phyloP scores from a whole-genome alignment of 208 protist species.

The Acanthamoeba sp. region DNA sequence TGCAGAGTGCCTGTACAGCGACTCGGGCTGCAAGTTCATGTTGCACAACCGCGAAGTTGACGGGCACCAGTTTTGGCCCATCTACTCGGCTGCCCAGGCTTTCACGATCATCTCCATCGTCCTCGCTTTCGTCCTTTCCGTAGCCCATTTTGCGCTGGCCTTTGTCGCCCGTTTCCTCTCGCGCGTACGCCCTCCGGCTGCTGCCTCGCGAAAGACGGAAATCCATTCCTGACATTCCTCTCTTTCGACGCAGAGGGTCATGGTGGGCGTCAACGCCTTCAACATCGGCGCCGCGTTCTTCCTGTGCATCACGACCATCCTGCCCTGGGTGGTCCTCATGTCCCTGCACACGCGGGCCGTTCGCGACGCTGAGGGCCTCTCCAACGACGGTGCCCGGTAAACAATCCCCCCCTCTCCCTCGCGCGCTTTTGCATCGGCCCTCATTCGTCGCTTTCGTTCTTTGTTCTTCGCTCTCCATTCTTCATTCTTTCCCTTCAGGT shows the following conservation, averaged over 20 bases:
- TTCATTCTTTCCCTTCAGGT: not conserved
- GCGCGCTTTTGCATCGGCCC: not conserved
- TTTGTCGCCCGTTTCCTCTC: conserved; percentile 20
- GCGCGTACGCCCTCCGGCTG: not conserved
- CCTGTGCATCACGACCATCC: conserved; percentile 14
- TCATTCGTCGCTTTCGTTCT: not conserved
- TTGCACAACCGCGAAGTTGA: not conserved
- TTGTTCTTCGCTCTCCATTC: not conserved
- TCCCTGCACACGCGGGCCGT: conserved; percentile 23
- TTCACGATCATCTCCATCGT: conserved; percentile 58
- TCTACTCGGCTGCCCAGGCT: conserved; percentile 45
- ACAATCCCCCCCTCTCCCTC: not conserved
- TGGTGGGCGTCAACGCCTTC: conserved; percentile 27
- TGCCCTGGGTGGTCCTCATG: conserved; percentile 5
- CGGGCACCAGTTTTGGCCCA: conserved; percentile 19
- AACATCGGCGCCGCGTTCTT: conserved; percentile 12
- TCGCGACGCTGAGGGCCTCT: not conserved
- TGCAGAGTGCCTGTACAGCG: conserved; percentile 43
- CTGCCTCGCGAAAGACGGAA: not conserved
- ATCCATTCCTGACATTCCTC: not conserved
- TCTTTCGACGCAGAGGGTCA: not conserved
- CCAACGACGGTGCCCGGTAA: not conserved
- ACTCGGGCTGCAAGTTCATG: not conserved
- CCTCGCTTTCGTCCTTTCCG: not conserved
- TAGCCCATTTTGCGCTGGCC: conserved; percentile 7